Evolutionary conservation across 1,139 yeast genomes (phyloP).

Genomic region (Magnusiomyces suaveolens): DNA sequence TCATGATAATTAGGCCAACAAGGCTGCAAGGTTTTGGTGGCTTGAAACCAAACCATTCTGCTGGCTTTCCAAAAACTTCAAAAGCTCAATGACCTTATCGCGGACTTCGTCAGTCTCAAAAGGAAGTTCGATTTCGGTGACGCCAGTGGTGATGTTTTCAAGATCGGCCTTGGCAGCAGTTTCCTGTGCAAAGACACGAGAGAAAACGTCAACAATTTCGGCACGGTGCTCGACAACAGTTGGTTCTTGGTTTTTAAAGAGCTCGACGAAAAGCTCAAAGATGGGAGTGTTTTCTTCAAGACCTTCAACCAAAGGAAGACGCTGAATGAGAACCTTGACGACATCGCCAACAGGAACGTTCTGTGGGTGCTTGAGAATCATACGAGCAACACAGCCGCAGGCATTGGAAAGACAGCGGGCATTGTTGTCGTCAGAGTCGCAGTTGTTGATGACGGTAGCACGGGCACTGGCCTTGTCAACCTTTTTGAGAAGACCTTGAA

Average conservation of each 20-base stretch:
- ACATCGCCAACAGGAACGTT: constrained; percentile 76
- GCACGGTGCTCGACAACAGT: constrained; percentile 51
- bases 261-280: constrained; percentile 62
- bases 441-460: constrained; percentile 38
- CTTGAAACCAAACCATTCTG: constrained; percentile 39
- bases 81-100: constrained; percentile 54
- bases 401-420: constrained; percentile 88
- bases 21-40: constrained; percentile 16
- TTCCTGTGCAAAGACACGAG: constrained; percentile 59
- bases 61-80: constrained; percentile 62
- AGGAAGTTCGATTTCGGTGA: constrained; percentile 57
- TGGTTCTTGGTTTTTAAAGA: constrained; percentile 57
- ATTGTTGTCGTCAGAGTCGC: constrained; percentile 69
- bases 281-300: constrained; percentile 90
- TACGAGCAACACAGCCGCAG: constrained; percentile 93
- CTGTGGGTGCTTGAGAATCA: constrained; percentile 62
- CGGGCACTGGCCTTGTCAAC: constrained; percentile 51
- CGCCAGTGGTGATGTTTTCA: constrained; percentile 44
- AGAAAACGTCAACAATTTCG: constrained; percentile 56
- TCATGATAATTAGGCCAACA: constrained; percentile 11
- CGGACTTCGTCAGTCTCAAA: constrained; percentile 61
- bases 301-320: constrained; percentile 80
- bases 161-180: constrained; percentile 53
- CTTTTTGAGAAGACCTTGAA: constrained; percentile 69
- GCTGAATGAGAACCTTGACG: constrained; percentile 62